phyloP scores from a whole-genome alignment of 768 basidiomycete species.

The Tulasnella sp. region DNA sequence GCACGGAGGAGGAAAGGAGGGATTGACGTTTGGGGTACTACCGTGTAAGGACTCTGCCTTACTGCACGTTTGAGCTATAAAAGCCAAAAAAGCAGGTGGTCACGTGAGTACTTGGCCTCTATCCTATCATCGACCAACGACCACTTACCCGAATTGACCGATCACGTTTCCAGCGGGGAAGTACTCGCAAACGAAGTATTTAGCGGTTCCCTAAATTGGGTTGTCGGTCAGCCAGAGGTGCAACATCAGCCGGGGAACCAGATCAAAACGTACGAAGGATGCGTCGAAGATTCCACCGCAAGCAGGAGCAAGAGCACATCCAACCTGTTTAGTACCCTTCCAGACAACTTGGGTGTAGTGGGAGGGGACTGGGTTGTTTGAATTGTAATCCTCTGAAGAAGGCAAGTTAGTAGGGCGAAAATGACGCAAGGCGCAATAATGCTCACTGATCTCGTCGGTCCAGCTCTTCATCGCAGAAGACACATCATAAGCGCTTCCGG shows the following conservation, averaged over 20 bases:
- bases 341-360: constrained; percentile 81
- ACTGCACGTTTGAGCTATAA: neutral
- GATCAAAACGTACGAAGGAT: neutral
- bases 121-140: too few relatives aligned
- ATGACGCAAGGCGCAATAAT: constrained; percentile 26
- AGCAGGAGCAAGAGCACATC: constrained; percentile 50
- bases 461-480: constrained; percentile 58
- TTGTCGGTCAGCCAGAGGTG: neutral
- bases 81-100: neutral
- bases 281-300: constrained; percentile 64
- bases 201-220: constrained; percentile 43
- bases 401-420: neutral
- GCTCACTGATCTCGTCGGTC: constrained; percentile 70
- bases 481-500: constrained; percentile 58
- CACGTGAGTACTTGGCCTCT: neutral
- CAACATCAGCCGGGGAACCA: neutral
- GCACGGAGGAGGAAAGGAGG: neutral
- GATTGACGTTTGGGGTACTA: neutral
- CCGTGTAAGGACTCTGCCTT: neutral
- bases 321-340: constrained; percentile 66
- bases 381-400: constrained; percentile 57
- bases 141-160: constrained; percentile 61
- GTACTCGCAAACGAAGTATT: constrained; percentile 73
- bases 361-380: constrained; percentile 59
- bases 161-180: constrained; percentile 64